Evolutionary conservation across 1,139 yeast species (phyloP).

Genomic region (Debaryomyces robertsiae): DNA sequence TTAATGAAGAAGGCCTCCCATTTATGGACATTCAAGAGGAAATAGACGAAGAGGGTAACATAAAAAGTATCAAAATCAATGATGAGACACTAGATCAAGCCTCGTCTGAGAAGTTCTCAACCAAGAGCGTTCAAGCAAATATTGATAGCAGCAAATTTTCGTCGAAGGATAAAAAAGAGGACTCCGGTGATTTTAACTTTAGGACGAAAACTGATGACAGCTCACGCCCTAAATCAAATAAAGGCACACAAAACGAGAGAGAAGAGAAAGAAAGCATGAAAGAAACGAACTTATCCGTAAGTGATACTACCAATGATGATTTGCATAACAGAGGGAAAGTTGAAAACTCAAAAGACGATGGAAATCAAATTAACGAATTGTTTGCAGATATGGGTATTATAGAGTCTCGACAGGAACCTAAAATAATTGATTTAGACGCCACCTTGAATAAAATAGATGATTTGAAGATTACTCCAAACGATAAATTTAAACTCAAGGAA

Average conservation of each 20-base stretch:
- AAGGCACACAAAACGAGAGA: background rate
- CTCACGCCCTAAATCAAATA: background rate
- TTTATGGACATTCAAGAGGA: conserved; percentile 82
- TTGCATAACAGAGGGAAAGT: conserved; percentile 12
- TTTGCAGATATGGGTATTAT: conserved; percentile 51
- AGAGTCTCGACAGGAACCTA: conserved; percentile 10
- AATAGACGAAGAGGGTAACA: conserved; percentile 76
- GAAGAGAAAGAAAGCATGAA: background rate
- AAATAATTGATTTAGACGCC: conserved; percentile 22
- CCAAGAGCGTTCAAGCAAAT: conserved; percentile 85
- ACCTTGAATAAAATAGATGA: conserved; percentile 32
- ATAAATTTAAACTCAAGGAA: conserved; percentile 48
- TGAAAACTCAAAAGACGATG: conserved; percentile 11
- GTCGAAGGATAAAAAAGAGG: too few relatives aligned
- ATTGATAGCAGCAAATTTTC: too few relatives aligned
- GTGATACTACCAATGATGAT: background rate
- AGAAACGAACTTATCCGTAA: too few relatives aligned
- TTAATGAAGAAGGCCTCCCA: conserved; percentile 53
- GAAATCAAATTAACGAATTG: conserved; percentile 44
- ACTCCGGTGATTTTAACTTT: too few relatives aligned
- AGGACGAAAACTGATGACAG: conserved; percentile 34
- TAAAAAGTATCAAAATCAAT: conserved; percentile 44
- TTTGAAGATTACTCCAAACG: conserved; percentile 50
- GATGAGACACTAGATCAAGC: conserved; percentile 19
- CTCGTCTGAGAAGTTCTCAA: conserved; percentile 13